Conservation (phyloP, 768 basidiomycete species). For the Tricholoma bakamatsutake region DNA sequence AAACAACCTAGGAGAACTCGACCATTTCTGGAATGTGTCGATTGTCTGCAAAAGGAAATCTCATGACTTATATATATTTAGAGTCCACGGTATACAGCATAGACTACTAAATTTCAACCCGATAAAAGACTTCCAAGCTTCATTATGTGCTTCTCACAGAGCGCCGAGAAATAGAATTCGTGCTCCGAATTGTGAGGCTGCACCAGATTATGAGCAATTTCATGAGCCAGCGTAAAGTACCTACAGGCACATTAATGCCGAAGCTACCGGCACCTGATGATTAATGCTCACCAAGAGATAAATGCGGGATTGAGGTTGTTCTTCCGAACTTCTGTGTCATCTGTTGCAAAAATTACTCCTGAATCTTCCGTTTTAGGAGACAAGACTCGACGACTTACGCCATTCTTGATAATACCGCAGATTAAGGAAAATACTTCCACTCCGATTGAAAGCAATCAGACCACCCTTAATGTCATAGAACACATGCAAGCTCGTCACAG, state of each 20-base stretch:
- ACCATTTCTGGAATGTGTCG: background rate
- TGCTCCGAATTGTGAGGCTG: constrained; percentile 86
- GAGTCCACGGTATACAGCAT: too few relatives aligned
- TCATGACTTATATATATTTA: background rate
- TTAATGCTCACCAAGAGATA: constrained; percentile 62
- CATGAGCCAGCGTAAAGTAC: constrained; percentile 92
- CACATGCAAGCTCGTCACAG: constrained; percentile 70
- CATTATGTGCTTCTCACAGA: constrained; percentile 65
- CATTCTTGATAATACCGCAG: constrained; percentile 79
- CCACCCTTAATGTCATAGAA: constrained; percentile 81
- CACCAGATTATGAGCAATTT: constrained; percentile 89
- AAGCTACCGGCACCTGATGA: background rate
- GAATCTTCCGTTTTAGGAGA: background rate
- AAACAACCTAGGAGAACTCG: too few relatives aligned
- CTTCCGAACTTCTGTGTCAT: constrained; percentile 58
- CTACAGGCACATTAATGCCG: constrained; percentile 25
- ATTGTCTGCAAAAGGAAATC: constrained; percentile 12
- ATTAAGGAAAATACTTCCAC: constrained; percentile 85
- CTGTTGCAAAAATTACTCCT: constrained; percentile 28
- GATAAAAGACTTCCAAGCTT: constrained; percentile 31
- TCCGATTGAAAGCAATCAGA: constrained; percentile 90
- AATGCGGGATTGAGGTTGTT: constrained; percentile 58
- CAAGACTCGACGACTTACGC: constrained; percentile 49
- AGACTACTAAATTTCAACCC: background rate
- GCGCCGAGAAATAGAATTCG: constrained; percentile 90